Evolutionary conservation across 352 stramenopile genomes (phyloP).

Genomic region (Stephanocyclus meneghinianus): DNA sequence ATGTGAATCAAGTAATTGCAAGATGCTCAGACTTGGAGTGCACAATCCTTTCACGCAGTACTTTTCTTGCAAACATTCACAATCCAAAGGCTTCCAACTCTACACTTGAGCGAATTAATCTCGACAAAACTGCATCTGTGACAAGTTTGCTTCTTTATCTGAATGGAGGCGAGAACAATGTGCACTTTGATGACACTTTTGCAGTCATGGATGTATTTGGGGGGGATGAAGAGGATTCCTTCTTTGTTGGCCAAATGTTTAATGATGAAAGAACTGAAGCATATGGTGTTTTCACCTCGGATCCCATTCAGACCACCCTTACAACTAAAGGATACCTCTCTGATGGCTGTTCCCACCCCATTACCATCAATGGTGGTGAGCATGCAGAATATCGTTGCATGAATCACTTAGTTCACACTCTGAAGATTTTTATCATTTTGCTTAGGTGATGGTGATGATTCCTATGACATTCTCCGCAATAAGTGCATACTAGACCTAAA

Average conservation of each 20-base stretch:
- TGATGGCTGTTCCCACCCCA: conserved; percentile 39
- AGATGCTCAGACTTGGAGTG: conserved; percentile 26
- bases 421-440: neutral
- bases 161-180: conserved; percentile 33
- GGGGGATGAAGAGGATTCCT: conserved; percentile 22
- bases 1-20: conserved; percentile 21
- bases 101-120: conserved; percentile 40
- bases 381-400: neutral
- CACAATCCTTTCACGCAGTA: conserved; percentile 25
- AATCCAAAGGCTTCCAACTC: conserved; percentile 10
- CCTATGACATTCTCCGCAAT: conserved; percentile 55
- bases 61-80: conserved; percentile 45
- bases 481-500: conserved; percentile 54
- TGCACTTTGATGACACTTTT: conserved; percentile 53
- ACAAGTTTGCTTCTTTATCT: conserved; percentile 33
- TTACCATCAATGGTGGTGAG: conserved; percentile 41
- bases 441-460: conserved; percentile 33
- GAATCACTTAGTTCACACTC: neutral
- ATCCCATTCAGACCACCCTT: conserved; percentile 45
- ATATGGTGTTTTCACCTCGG: conserved; percentile 18
- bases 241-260: conserved; percentile 47
- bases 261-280: conserved; percentile 30
- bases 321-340: conserved; percentile 56
- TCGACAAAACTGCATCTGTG: conserved; percentile 19
- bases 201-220: conserved; percentile 41